Base-by-base conservation (phyloP, 129 eudicot genomes). In the Lactuca saligna region DNA sequence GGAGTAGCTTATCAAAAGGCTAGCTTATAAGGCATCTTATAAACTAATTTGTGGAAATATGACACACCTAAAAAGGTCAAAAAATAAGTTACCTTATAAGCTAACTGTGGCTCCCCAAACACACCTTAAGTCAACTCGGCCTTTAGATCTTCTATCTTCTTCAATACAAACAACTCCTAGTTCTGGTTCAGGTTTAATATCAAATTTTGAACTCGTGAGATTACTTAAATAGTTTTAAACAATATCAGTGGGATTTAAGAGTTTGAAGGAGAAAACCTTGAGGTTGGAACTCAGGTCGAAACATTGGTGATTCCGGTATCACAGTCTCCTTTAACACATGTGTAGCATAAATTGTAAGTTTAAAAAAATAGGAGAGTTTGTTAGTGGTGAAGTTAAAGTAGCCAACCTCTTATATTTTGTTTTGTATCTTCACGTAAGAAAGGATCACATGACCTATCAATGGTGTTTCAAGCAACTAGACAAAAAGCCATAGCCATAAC, bases 241-340 rank as follows among this genome's bases (percentile, higher is more conserved):
- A 34, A 5, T 34, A 34, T 34, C 38, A 34, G 5, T 34, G 1
- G 25, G 25, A 34, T 2, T 34, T 4, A 16, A 59, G 48, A 66
- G 33, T 33, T 50, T 67, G 38, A 34, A 67, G 57, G 58, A 65
- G 25, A 10, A 32, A 63, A 91, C 96, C 97, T 88, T 88, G 97
- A 70, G 88, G 87, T 75, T 94, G 94, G 66, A 80, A 91, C 78
- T 88, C 94, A 11, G 96, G 97, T 69, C 76, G 78, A 63, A 83
- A 91, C 96, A 91, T 88, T 3, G 94, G n/a, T 57, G 79, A 57
- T 77, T 91, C 97, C 15, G 97, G 96, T 83, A 91, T 91, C 67
- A 84, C 88, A 60, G 91, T 86, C 57, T 84, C 82, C 81, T 76
- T 81, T 80, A 88, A 72, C 67, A 91, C 63, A 96, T 91, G 89